phyloP scores from a whole-genome alignment of 257 asterid species.

The Cordia subcordata region DNA sequence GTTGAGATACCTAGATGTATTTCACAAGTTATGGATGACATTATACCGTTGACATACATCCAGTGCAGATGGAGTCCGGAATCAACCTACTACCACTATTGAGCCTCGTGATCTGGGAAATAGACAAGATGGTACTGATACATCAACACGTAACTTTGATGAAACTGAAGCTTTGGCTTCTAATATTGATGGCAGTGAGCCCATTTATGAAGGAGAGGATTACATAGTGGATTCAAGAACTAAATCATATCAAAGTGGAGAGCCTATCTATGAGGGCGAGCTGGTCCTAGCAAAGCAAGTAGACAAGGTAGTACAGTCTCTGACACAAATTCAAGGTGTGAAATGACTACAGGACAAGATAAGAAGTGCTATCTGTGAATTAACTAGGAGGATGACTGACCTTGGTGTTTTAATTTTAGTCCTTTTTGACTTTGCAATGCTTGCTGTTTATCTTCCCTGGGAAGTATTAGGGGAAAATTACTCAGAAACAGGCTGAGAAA shows the following conservation, averaged over 20 bases:
- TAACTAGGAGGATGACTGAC: not conserved
- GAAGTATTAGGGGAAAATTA: too few species aligned
- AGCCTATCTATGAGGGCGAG: constrained; percentile 97
- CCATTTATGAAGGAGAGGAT: constrained; percentile 93
- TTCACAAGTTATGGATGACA: constrained; percentile 24
- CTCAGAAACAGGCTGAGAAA: too few species aligned
- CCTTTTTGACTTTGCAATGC: too few species aligned
- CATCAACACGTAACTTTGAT: constrained; percentile 23
- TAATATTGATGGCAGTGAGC: constrained; percentile 50
- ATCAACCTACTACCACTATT: constrained; percentile 24
- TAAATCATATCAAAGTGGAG: constrained; percentile 43
- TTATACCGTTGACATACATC: constrained; percentile 17
- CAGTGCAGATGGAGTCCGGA: constrained; percentile 22
- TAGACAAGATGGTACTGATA: constrained; percentile 29
- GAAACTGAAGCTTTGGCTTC: constrained; percentile 41
- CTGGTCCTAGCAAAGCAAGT: constrained; percentile 79
- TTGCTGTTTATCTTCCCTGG: too few species aligned
- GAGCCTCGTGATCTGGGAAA: constrained; percentile 26
- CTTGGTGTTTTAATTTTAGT: too few species aligned
- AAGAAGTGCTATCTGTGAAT: constrained; percentile 16
- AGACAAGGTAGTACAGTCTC: constrained; percentile 26
- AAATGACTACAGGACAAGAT: constrained; percentile 64
- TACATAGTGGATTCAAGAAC: constrained; percentile 61
- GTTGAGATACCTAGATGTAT: constrained; percentile 23
- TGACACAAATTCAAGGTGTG: constrained; percentile 32